phyloP scores from a whole-genome alignment of 805 yeast species.

The Suhomyces pyralidae region DNA sequence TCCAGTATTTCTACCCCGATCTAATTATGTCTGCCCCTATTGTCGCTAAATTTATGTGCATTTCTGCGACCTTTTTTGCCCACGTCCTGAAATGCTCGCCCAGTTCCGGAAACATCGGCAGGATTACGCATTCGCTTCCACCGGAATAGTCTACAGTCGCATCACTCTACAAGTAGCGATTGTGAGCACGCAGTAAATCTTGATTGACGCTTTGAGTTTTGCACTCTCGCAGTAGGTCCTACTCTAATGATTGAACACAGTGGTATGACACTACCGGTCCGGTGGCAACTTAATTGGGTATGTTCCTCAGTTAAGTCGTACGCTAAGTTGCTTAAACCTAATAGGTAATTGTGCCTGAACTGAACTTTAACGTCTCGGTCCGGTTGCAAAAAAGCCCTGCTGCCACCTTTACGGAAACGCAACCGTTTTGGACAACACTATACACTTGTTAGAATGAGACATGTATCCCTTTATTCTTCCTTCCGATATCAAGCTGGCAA shows the following conservation, averaged over 20 bases:
- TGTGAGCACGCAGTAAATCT: background rate
- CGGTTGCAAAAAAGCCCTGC: background rate
- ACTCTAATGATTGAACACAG: background rate
- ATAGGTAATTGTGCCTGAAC: background rate
- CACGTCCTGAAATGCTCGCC: background rate
- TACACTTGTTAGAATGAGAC: constrained; percentile 68
- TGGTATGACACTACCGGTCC: background rate
- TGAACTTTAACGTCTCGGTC: background rate
- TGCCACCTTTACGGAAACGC: constrained; percentile 58
- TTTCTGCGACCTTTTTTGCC: background rate
- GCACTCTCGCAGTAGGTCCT: background rate
- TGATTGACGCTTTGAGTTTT: background rate
- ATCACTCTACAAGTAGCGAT: background rate
- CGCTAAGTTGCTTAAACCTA: background rate
- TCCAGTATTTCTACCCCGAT: background rate
- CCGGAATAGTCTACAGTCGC: background rate
- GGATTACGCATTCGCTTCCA: background rate
- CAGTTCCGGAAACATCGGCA: background rate
- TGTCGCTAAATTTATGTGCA: background rate
- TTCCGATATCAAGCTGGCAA: constrained; percentile 62
- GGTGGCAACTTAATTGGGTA: too few relatives aligned
- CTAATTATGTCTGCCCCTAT: background rate
- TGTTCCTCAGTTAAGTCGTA: background rate
- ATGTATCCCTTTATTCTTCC: constrained; percentile 75
- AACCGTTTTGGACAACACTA: constrained; percentile 70